Evolutionary conservation across 2,329 filamentous ascomycete species (phyloP), one percentile per base, ranked within the genome.

Genomic region (Phyllosticta citribraziliensis): DNA sequence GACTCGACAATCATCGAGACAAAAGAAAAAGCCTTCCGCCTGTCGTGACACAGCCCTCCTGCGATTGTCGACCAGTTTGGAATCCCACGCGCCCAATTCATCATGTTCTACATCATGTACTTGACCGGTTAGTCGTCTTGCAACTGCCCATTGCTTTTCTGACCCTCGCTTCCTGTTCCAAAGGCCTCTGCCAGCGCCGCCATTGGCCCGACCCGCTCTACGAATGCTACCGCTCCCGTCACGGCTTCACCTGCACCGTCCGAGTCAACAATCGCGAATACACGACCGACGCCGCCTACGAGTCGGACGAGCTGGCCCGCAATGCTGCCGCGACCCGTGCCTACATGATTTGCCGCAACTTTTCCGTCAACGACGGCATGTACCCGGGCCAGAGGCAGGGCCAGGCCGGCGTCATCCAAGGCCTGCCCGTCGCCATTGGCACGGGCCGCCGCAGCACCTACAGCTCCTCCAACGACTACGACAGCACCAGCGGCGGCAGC

Each of bases 331-430:
- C 93, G 63, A 95, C 95, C 84, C 88, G 91, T 64, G 93, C 93
- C 62, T 97, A 96, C 76, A 93, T 96, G 85, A 94, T 97, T 67
- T 97, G 93, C 80, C 88, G 91, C 66, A 96, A 96, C 81, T 97
- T 97, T 78, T 96, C 91, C 61, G 89, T 95, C 74, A 97, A 96
- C 73, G 91, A 95, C 69, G 93, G 93, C 72, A 96, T 96, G 91
- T 84, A 83, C 65, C 84, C 78, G 70, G 70, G 81, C 67, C 68
- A 84, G 75, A 65, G 82, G 72, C 77, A 81, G 70, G 73, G 82
- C 73, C 71, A 82, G 73, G 66, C 79, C 73, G 74, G 75, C 20
- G 75, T 82, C 22, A 76, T 84, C 52, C 84, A 87, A 72, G 84
- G 84, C 5, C 74, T 85, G 24, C 84, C 84, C 1, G 83, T 85